Conservation (phyloP, 371 early-diverging fungal genomes). For the Actinomortierella wolfii region DNA sequence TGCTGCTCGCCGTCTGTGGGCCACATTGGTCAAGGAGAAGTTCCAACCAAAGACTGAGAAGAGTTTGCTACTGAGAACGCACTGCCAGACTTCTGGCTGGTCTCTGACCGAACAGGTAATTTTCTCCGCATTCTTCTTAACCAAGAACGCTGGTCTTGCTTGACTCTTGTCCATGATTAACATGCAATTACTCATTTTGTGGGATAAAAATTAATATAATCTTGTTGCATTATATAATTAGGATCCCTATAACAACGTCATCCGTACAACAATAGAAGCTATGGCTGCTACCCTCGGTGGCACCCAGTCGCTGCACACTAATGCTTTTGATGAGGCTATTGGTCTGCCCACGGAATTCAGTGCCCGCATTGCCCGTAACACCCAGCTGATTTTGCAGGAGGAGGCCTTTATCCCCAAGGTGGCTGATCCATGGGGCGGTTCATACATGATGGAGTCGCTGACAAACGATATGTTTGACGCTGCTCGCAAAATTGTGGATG, state of each 20-base stretch:
- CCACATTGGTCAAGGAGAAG: constrained; percentile 75
- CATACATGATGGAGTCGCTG: constrained; percentile 90
- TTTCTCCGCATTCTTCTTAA: background rate
- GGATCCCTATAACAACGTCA: constrained; percentile 89
- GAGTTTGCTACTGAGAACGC: constrained; percentile 79
- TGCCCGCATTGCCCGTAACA: constrained; percentile 87
- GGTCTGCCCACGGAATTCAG: constrained; percentile 84
- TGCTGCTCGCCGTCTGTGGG: constrained; percentile 85
- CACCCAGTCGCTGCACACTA: constrained; percentile 88
- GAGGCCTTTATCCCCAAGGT: constrained; percentile 83
- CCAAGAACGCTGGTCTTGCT: too few relatives aligned
- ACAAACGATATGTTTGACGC: constrained; percentile 75
- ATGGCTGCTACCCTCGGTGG: constrained; percentile 90
- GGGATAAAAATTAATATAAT: too few relatives aligned
- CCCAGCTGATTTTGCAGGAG: constrained; percentile 84
- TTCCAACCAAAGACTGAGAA: constrained; percentile 75
- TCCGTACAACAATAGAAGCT: constrained; percentile 87
- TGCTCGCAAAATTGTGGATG: constrained; percentile 70
- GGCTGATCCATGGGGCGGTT: constrained; percentile 88
- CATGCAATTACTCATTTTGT: too few relatives aligned
- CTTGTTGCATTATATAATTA: constrained; percentile 8
- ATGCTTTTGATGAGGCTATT: constrained; percentile 86
- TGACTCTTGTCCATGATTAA: too few relatives aligned
- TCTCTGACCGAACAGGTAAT: constrained; percentile 80
- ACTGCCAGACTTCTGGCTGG: constrained; percentile 92